phyloP scores from a whole-genome alignment of 805 yeast genomes.

The Ogataea henricii region DNA sequence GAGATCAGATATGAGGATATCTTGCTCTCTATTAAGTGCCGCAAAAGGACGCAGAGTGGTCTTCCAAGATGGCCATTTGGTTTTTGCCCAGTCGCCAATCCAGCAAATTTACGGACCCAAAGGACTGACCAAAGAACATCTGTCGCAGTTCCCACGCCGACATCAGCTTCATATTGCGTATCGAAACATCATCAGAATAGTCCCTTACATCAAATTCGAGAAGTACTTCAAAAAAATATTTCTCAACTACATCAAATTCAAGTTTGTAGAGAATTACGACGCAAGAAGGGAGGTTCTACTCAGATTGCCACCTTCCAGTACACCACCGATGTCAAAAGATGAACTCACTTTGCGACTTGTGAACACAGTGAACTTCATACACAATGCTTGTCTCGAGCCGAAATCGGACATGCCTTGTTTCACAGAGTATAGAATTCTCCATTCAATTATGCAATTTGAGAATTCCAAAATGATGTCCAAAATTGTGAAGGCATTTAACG shows the following conservation, averaged over 20 bases:
- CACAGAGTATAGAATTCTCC: constrained; percentile 20
- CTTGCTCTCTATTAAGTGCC: not conserved
- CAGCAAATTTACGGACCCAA: constrained; percentile 24
- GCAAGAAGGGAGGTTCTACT: constrained; percentile 15
- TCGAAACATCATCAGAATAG: constrained; percentile 24
- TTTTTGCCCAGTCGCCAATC: constrained; percentile 19
- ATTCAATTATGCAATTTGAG: constrained; percentile 27
- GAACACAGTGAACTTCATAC: constrained; percentile 29
- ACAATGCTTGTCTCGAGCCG: constrained; percentile 26
- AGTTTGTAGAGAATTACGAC: constrained; percentile 28
- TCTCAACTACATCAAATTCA: constrained; percentile 17
- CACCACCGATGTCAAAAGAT: constrained; percentile 3
- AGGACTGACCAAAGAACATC: constrained; percentile 20
- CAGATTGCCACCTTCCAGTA: not conserved
- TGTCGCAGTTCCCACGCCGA: constrained; percentile 11
- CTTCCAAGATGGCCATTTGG: not conserved
- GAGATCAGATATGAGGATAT: not conserved
- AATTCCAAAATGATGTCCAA: constrained; percentile 18
- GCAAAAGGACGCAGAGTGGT: not conserved
- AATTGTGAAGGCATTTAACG: not conserved
- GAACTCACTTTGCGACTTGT: constrained; percentile 20
- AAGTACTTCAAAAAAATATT: constrained; percentile 10
- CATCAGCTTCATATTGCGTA: constrained; percentile 19
- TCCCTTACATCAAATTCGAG: constrained; percentile 14
- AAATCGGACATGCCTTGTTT: not conserved